phyloP scores from a whole-genome alignment of 164 flowering plant species.

The Piper betle region DNA sequence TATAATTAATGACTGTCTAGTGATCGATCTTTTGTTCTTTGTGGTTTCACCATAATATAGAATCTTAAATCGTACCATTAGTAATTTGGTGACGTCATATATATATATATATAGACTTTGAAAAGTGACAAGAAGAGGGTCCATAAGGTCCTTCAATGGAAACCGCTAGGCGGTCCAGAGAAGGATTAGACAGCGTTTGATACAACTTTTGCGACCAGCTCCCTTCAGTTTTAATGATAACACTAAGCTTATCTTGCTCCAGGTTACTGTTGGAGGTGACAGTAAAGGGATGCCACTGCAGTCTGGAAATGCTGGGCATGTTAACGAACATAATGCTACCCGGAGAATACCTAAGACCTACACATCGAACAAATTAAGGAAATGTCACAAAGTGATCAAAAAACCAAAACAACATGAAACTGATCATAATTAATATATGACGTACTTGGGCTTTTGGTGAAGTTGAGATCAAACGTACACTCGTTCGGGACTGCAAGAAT shows the following conservation, averaged over 20 bases:
- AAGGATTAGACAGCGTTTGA: slow-evolving; percentile 34
- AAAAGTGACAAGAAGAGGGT: slow-evolving; percentile 44
- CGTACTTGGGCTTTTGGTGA: slow-evolving; percentile 53
- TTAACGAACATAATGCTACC: slow-evolving; percentile 47
- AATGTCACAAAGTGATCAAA: neutral
- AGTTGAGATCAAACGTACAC: slow-evolving; percentile 50
- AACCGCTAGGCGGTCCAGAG: slow-evolving; percentile 42
- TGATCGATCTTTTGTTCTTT: slow-evolving; percentile 4
- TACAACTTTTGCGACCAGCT: slow-evolving; percentile 57
- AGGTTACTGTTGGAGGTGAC: slow-evolving; percentile 37
- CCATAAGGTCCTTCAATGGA: slow-evolving; percentile 92
- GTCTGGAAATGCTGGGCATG: slow-evolving; percentile 50
- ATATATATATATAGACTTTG: slow-evolving; percentile 24
- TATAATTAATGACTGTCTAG: neutral
- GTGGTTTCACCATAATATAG: neutral
- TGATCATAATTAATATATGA: too few species aligned
- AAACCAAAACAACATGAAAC: too few species aligned
- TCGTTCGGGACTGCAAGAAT: slow-evolving; percentile 53
- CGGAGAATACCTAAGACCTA: slow-evolving; percentile 47
- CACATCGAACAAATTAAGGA: neutral
- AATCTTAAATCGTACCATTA: neutral
- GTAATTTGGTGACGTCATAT: too few species aligned
- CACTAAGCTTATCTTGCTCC: slow-evolving; percentile 53
- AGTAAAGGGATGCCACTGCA: slow-evolving; percentile 86
- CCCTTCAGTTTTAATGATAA: slow-evolving; percentile 45